Evolutionary conservation across 2,329 filamentous ascomycete genomes (phyloP).

Genomic region (Tolypocladium tropicale): DNA sequence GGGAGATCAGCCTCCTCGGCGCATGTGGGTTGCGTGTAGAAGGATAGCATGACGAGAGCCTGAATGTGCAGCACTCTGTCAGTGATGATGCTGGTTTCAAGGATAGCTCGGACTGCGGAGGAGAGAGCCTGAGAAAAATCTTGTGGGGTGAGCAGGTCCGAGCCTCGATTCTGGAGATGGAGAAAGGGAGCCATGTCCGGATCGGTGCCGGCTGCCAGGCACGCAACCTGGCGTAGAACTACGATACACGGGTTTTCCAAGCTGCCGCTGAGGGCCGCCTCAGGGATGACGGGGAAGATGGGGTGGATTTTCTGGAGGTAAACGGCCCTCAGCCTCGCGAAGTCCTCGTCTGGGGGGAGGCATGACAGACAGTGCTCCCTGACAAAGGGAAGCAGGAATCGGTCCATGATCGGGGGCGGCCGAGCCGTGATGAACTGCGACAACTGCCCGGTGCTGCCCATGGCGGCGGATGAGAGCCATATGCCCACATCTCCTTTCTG

Average conservation of each 20-base stretch:
- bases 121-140: conserved; percentile 40
- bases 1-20: conserved; percentile 45
- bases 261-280: conserved; percentile 18
- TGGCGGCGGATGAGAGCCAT: conserved; percentile 32
- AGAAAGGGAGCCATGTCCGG: conserved; percentile 33
- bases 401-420: conserved; percentile 28
- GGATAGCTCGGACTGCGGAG: conserved; percentile 34
- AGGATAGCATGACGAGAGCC: conserved; percentile 40
- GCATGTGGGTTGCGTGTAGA: conserved; percentile 47
- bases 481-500: conserved; percentile 45
- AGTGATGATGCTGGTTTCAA: conserved; percentile 43
- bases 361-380: conserved; percentile 35
- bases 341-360: conserved; percentile 36
- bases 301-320: conserved; percentile 45
- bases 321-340: conserved; percentile 30
- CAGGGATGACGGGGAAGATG: conserved; percentile 41
- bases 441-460: conserved; percentile 14
- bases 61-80: conserved; percentile 46
- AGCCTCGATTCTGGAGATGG: conserved; percentile 28
- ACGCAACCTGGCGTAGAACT: conserved; percentile 42
- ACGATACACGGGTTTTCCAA: conserved; percentile 25
- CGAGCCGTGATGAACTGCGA: conserved; percentile 27
- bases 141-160: conserved; percentile 28
- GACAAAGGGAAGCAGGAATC: conserved; percentile 30
- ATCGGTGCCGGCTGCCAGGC: conserved; percentile 42